These are phyloP conservation scores for Tricholoma furcatifolium DNA, from an alignment of 768 basidiomycete genomes.

Conservation along the genomic window DNA sequence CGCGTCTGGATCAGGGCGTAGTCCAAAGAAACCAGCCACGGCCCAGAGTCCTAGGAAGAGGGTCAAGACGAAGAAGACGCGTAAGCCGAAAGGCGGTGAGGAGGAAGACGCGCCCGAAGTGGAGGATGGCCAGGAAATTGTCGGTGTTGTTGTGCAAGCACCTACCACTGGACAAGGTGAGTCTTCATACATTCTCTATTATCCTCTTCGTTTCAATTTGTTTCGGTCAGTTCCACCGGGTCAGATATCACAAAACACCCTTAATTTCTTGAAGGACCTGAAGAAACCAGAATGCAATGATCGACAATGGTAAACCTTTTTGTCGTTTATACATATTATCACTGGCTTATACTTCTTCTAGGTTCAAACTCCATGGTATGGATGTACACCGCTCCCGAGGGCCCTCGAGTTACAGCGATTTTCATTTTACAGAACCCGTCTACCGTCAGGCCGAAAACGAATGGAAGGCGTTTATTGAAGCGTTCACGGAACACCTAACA, in stretches of 20 bases:
- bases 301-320: conserved; percentile 63
- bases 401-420: neutral
- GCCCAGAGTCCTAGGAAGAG: conserved; percentile 24
- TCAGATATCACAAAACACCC: conserved; percentile 80
- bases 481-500: conserved; percentile 62
- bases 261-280: conserved; percentile 73
- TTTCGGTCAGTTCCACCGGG: conserved; percentile 68
- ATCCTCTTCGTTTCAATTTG: neutral
- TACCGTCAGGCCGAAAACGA: conserved; percentile 85
- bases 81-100: conserved; percentile 26
- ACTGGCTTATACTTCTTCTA: conserved; percentile 22
- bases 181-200: conserved; percentile 11
- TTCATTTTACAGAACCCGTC: conserved; percentile 54
- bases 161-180: conserved; percentile 80
- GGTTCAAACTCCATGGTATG: conserved; percentile 82
- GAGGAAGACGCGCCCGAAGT: conserved; percentile 45
- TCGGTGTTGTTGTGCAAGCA: conserved; percentile 77
- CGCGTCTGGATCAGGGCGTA: conserved; percentile 21
- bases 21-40: conserved; percentile 22
- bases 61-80: conserved; percentile 24
- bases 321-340: neutral
- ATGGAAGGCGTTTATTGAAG: conserved; percentile 82
- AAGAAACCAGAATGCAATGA: conserved; percentile 80
- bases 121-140: conserved; percentile 65
- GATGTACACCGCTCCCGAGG: conserved; percentile 10